Evolutionary conservation across 768 basidiomycete genomes (phyloP).

Genomic region (Collybia mongolica): DNA sequence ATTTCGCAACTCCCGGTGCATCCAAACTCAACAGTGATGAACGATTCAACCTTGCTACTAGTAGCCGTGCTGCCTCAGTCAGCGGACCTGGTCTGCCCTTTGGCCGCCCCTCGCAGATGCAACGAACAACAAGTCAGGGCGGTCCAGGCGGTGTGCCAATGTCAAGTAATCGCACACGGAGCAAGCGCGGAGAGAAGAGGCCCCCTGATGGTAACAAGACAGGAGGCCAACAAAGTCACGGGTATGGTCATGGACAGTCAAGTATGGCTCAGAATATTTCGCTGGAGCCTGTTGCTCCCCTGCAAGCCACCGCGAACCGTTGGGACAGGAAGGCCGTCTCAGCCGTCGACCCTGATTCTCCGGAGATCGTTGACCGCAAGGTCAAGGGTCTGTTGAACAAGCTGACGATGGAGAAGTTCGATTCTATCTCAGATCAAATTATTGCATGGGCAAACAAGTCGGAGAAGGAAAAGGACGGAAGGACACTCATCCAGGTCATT

Average conservation of each 20-base stretch:
- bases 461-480: slow-evolving; percentile 88
- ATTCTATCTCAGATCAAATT: slow-evolving; percentile 93
- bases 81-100: slow-evolving; percentile 51
- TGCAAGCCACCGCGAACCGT: slow-evolving; percentile 77
- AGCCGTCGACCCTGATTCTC: slow-evolving; percentile 59
- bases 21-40: slow-evolving; percentile 70
- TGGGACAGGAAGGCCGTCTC: slow-evolving; percentile 65
- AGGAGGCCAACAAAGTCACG: slow-evolving; percentile 35
- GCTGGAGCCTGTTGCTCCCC: slow-evolving; percentile 72
- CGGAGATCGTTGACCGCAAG: slow-evolving; percentile 89
- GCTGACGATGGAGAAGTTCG: slow-evolving; percentile 95
- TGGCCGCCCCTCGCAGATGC: slow-evolving; percentile 58
- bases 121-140: slow-evolving; percentile 66
- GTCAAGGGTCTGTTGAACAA: slow-evolving; percentile 93
- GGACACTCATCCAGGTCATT: slow-evolving; percentile 94
- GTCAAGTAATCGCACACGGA: slow-evolving; percentile 63
- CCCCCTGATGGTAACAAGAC: slow-evolving; percentile 45
- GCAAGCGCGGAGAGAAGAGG: slow-evolving; percentile 85
- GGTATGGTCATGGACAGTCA: slow-evolving; percentile 28
- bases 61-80: slow-evolving; percentile 54
- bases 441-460: slow-evolving; percentile 94
- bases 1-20: slow-evolving; percentile 45
- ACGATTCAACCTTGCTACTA: slow-evolving; percentile 50
- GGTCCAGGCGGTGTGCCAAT: slow-evolving; percentile 50
- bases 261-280: slow-evolving; percentile 22